phyloP scores from a whole-genome alignment of 192 early-diverging fungal genomes.

The Entophlyctis luteolus region DNA sequence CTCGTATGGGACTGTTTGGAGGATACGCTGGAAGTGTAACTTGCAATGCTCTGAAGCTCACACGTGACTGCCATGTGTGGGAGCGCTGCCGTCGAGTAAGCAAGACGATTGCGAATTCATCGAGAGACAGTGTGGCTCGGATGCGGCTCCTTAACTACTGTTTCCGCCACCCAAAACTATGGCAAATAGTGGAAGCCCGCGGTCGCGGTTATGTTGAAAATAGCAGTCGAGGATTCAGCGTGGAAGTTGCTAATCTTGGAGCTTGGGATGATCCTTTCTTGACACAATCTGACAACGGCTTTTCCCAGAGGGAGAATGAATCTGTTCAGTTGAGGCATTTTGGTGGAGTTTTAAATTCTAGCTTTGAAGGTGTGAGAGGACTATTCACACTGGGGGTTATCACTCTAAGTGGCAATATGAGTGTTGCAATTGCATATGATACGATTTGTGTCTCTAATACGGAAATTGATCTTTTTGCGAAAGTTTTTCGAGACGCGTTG shows the following conservation, averaged over 20 bases:
- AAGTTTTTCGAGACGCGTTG: conserved; percentile 25
- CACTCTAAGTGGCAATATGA: conserved; percentile 41
- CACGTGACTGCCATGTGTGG: conserved; percentile 34
- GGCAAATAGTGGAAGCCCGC: conserved; percentile 31
- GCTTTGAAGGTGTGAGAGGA: conserved; percentile 45
- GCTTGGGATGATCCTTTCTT: conserved; percentile 42
- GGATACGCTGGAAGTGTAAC: conserved; percentile 43
- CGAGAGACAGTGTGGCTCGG: conserved; percentile 28
- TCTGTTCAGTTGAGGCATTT: conserved; percentile 26
- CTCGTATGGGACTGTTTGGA: conserved; percentile 40
- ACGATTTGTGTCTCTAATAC: conserved; percentile 25
- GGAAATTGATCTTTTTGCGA: conserved; percentile 39
- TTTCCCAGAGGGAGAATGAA: too few relatives aligned
- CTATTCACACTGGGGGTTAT: conserved; percentile 48
- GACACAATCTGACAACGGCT: neutral
- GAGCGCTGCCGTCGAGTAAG: conserved; percentile 35
- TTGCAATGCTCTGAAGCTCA: conserved; percentile 24
- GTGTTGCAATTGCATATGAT: conserved; percentile 37
- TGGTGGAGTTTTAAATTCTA: conserved; percentile 39
- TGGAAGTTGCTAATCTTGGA: conserved; percentile 52
- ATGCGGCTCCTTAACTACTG: conserved; percentile 45
- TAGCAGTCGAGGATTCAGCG: conserved; percentile 32
- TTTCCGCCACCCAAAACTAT: conserved; percentile 42
- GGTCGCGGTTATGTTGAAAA: conserved; percentile 31
- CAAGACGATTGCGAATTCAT: conserved; percentile 16